phyloP scores from a whole-genome alignment of 2,329 filamentous ascomycete genomes.

The Stromatinia cepivora region DNA sequence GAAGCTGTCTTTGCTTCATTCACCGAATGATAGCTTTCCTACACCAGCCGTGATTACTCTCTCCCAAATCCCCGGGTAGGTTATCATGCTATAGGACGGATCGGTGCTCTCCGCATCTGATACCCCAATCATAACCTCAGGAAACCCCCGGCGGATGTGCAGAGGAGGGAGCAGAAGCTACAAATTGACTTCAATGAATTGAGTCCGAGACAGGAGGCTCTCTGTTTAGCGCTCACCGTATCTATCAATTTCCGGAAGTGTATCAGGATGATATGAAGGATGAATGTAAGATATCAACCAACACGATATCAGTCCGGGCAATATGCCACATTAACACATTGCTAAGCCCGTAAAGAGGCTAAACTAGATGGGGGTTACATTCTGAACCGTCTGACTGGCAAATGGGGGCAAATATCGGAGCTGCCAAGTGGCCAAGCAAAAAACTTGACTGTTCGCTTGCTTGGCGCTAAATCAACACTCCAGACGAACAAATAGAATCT shows the following conservation, averaged over 20 bases:
- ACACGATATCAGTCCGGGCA: slow-evolving; percentile 5
- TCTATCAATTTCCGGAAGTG: slow-evolving; percentile 1
- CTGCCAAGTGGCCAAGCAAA: slow-evolving; percentile 16
- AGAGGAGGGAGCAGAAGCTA: not conserved
- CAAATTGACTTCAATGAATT: not conserved
- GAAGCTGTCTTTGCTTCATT: not conserved
- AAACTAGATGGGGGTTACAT: not conserved
- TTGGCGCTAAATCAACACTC: slow-evolving; percentile 6
- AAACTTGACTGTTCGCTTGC: slow-evolving; percentile 7
- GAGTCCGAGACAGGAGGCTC: not conserved
- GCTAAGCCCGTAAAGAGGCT: slow-evolving; percentile 5
- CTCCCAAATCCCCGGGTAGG: not conserved
- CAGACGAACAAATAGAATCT: slow-evolving; percentile 16
- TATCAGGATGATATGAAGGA: slow-evolving; percentile 12
- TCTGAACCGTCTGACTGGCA: slow-evolving; percentile 14
- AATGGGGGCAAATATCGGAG: not conserved
- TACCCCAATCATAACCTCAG: not conserved
- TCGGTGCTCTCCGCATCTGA: not conserved
- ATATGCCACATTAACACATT: not conserved
- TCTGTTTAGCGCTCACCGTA: slow-evolving; percentile 4
- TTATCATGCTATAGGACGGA: not conserved
- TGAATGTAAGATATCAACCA: slow-evolving; percentile 12
- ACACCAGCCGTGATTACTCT: not conserved
- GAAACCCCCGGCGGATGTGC: not conserved
- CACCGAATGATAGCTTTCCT: not conserved